Percentiles rank a stretch among this genome's conserved stretches.
Evolutionary conservation across 2,329 filamentous ascomycete species (phyloP).

Genomic region (Exophiala alcalophila): DNA sequence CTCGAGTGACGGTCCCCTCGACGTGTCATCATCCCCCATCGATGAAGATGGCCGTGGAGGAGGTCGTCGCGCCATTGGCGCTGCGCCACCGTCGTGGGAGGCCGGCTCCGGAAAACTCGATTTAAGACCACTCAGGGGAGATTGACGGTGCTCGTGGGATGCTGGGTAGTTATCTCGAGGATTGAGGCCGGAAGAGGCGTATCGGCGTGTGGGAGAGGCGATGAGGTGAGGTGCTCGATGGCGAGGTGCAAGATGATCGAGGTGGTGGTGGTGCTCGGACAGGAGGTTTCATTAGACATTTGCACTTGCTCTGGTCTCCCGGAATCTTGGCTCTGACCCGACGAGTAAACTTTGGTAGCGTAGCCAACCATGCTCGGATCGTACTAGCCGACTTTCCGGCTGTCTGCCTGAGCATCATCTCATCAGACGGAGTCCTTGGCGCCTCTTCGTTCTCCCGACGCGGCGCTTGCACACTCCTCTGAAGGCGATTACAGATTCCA

Average conservation of each 20-base stretch:
- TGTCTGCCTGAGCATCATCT: too few relatives aligned
- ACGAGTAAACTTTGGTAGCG: too few relatives aligned
- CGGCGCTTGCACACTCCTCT: too few relatives aligned
- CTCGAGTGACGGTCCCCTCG: slow-evolving; percentile 19
- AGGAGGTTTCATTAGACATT: slow-evolving; percentile 18
- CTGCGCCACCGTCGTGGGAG: slow-evolving; percentile 26
- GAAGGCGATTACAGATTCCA: too few relatives aligned
- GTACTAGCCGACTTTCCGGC: too few relatives aligned
- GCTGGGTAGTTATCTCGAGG: not conserved
- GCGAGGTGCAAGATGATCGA: slow-evolving; percentile 11
- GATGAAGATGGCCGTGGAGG: slow-evolving; percentile 17
- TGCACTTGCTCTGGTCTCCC: slow-evolving; percentile 10
- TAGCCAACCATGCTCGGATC: too few relatives aligned
- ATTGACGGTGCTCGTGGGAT: not conserved
- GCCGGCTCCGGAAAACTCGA: slow-evolving; percentile 5
- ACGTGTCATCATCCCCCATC: slow-evolving; percentile 13
- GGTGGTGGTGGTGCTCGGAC: too few relatives aligned
- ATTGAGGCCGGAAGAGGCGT: slow-evolving; percentile 1
- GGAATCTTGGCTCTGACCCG: too few relatives aligned
- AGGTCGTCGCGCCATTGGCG: slow-evolving; percentile 28
- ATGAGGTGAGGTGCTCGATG: slow-evolving; percentile 12
- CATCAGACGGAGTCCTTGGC: too few relatives aligned
- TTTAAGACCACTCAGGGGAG: not conserved
- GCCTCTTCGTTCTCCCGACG: too few relatives aligned
- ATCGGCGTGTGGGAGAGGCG: slow-evolving; percentile 1